Base-by-base conservation (phyloP, 805 yeast species). In the Starmerella bombicola region DNA sequence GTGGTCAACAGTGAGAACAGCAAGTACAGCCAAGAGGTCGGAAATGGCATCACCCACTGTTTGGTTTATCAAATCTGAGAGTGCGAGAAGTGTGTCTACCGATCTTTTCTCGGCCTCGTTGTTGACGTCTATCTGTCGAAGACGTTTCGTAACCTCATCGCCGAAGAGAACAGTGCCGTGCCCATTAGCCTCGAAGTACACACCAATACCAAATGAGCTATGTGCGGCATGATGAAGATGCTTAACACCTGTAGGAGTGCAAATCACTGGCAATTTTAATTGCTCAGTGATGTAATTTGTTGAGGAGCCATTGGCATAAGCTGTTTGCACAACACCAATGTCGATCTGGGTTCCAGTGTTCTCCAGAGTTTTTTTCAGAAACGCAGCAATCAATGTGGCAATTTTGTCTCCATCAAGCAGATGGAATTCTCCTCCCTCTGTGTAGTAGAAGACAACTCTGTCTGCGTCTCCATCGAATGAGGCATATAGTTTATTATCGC, bases 391-490 rank as follows among this genome's bases (percentile, higher is more conserved):
- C 44, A 91, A 64, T 0, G 95, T 79, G 2, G 96, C 79, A 46
- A 88, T 81, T 61, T 83, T 85, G 61, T 91, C 98, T 48, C 98
- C 98, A 55, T 91, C 98, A 41, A 91, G 55, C 39, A 65, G 53
- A 24, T 53, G 54, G 54, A 61, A 66, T 50, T 38, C 53, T 30
- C 55, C 54, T 2, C 52, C 56, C 32, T 60, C 62, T 7, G 53
- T 49, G 43, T 60, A 69, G 50, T 64, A 91, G 56, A 83, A 82
- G 18, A 91, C 82, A 37, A 91, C 78, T 54, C 98, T 70, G 59
- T 91, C 98, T 4, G 98, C 97, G 59, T 91, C 98, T 37, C 98
- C 98, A 57, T 91, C 98, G 56, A 84, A 85, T 1, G 94, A 82
- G 5, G 93, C 79, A 53, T 74, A 79, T 38, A 86, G 63, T n/a